Conservation (phyloP, 768 basidiomycete species). For the Mycena galopus region DNA sequence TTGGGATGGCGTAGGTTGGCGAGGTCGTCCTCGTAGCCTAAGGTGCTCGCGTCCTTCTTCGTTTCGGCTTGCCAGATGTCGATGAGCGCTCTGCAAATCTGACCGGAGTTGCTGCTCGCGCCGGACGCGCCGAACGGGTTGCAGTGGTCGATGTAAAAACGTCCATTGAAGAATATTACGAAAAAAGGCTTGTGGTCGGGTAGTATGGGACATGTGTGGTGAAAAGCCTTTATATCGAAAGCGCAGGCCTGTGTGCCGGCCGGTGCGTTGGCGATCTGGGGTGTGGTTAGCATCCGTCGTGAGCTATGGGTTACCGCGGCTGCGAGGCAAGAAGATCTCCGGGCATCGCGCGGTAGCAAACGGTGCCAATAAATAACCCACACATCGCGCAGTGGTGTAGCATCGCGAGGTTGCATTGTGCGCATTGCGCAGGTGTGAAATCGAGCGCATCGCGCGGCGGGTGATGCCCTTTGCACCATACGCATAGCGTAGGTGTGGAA, state of each 20-base stretch:
- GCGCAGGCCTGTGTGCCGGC: conserved; percentile 37
- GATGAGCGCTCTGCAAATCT: conserved; percentile 30
- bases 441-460: no score
- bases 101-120: conserved; percentile 38
- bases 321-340: no score
- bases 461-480: no score
- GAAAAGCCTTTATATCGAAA: conserved; percentile 39
- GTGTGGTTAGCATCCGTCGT: no score
- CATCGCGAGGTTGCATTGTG: no score
- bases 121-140: conserved; percentile 35
- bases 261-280: conserved; percentile 37
- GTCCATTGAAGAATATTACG: conserved; percentile 6
- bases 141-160: conserved; percentile 37
- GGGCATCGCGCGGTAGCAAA: no score
- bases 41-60: background rate
- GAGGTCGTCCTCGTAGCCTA: conserved; percentile 37
- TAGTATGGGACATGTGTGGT: conserved; percentile 27
- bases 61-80: conserved; percentile 25
- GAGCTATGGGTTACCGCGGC: no score
- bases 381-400: no score
- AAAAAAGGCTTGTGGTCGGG: conserved; percentile 38
- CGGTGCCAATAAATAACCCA: no score
- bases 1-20: background rate
- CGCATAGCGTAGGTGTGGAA: no score
- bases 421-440: no score